Conservation (phyloP, 2,329 filamentous ascomycete genomes). For the Botrytis galanthina region DNA sequence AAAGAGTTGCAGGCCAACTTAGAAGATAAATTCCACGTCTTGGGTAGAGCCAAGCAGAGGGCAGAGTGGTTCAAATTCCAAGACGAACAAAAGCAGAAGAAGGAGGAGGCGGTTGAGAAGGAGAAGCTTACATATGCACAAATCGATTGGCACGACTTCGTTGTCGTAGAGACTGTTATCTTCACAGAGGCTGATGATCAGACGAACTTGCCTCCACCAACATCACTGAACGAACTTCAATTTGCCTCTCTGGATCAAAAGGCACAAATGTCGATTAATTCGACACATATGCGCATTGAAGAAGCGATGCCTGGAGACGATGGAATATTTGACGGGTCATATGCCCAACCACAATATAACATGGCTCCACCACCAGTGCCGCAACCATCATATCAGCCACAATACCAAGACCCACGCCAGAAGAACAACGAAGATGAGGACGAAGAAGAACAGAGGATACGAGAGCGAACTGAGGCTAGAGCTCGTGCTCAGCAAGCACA, state of each 20-base stretch:
- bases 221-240: constrained; percentile 85
- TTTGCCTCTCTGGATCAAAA: constrained; percentile 94
- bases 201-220: constrained; percentile 81
- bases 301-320: constrained; percentile 88
- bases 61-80: constrained; percentile 85
- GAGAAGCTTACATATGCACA: constrained; percentile 74
- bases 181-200: constrained; percentile 89
- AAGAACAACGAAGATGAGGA: constrained; percentile 49
- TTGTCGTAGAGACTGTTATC: constrained; percentile 89
- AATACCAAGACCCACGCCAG: constrained; percentile 35
- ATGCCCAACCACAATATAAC: constrained; percentile 43
- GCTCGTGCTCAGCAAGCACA: constrained; percentile 71
- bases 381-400: constrained; percentile 39
- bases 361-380: constrained; percentile 42
- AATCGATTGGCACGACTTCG: constrained; percentile 98
- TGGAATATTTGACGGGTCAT: constrained; percentile 55
- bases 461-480: constrained; percentile 59
- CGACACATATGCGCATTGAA: constrained; percentile 77
- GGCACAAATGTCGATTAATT: constrained; percentile 80
- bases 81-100: constrained; percentile 80
- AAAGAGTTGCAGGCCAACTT: constrained; percentile 72
- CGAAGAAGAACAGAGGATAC: constrained; percentile 62
- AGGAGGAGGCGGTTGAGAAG: constrained; percentile 82
- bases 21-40: constrained; percentile 74
- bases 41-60: constrained; percentile 78